Conservation (phyloP, 495 filamentous ascomycete genomes). For the Neohortaea acidophila region DNA sequence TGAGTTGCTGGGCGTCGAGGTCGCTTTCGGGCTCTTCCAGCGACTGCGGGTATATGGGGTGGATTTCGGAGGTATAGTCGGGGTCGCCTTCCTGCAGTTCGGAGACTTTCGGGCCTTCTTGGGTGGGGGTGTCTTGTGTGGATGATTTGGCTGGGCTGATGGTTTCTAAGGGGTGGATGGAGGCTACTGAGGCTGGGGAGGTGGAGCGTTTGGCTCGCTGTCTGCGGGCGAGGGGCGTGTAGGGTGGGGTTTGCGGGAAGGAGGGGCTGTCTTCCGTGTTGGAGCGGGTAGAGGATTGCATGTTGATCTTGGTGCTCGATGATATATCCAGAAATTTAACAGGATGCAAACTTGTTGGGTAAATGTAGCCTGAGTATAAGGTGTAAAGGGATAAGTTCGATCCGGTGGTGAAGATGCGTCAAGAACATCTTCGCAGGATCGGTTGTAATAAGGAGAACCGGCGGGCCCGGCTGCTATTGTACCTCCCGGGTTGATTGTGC, state of each 20-base stretch:
- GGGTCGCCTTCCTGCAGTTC: slow-evolving; percentile 9
- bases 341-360: no score
- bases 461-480: no score
- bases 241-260: slow-evolving; percentile 11
- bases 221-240: slow-evolving; percentile 9
- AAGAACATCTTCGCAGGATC: no score
- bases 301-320: no score
- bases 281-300: no score
- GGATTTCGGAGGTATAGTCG: slow-evolving; percentile 22
- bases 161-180: slow-evolving; percentile 12
- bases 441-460: no score
- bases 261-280: not conserved
- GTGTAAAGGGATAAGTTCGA: no score
- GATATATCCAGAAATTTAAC: slow-evolving; percentile 1
- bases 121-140: not conserved
- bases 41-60: slow-evolving; percentile 23
- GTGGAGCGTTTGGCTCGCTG: slow-evolving; percentile 3
- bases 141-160: slow-evolving; percentile 10
- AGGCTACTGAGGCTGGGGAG: slow-evolving; percentile 11
- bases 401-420: no score
- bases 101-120: slow-evolving; percentile 4
- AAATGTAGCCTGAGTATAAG: no score
- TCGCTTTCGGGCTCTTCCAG: slow-evolving; percentile 23
- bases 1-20: not conserved
- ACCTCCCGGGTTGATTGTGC: no score